Evolutionary conservation across 2,329 filamentous ascomycete species (phyloP).

Genomic region (Botrytis medusae): DNA sequence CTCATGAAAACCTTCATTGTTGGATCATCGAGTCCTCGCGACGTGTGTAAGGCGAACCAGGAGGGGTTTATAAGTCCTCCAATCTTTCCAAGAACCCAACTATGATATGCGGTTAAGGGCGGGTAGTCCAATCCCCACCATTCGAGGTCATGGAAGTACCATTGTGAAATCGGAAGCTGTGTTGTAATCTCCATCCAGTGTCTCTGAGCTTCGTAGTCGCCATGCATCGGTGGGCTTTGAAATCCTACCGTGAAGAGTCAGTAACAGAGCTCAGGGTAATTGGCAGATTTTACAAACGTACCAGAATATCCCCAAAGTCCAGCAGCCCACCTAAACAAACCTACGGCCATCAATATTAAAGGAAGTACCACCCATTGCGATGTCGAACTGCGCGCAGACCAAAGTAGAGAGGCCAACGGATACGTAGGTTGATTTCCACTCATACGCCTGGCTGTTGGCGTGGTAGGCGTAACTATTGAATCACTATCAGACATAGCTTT

Average conservation of each 20-base stretch:
- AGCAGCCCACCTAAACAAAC: constrained; percentile 89
- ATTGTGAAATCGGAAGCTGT: constrained; percentile 84
- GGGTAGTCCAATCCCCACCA: constrained; percentile 99
- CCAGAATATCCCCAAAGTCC: constrained; percentile 95
- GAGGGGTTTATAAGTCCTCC: constrained; percentile 73
- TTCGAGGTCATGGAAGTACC: constrained; percentile 95
- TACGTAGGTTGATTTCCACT: constrained; percentile 52
- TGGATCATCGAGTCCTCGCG: constrained; percentile 76
- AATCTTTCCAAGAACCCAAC: constrained; percentile 89
- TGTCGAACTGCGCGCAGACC: constrained; percentile 78
- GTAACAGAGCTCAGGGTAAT: constrained; percentile 2
- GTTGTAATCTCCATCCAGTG: constrained; percentile 99
- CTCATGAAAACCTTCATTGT: constrained; percentile 93
- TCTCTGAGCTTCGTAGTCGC: constrained; percentile 95
- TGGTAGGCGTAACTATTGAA: constrained; percentile 2
- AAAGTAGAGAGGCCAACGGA: constrained; percentile 89
- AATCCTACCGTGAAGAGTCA: constrained; percentile 55
- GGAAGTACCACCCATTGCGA: constrained; percentile 94
- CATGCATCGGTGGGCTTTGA: constrained; percentile 82
- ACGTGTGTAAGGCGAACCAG: constrained; percentile 86
- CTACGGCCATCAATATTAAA: constrained; percentile 83
- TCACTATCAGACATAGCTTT: constrained; percentile 10
- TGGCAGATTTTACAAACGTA: constrained; percentile 40
- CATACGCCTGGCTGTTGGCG: constrained; percentile 14
- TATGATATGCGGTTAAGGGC: constrained; percentile 96